Conservation (phyloP, 139 green algal genomes). For the Volvox reticuliferus region DNA sequence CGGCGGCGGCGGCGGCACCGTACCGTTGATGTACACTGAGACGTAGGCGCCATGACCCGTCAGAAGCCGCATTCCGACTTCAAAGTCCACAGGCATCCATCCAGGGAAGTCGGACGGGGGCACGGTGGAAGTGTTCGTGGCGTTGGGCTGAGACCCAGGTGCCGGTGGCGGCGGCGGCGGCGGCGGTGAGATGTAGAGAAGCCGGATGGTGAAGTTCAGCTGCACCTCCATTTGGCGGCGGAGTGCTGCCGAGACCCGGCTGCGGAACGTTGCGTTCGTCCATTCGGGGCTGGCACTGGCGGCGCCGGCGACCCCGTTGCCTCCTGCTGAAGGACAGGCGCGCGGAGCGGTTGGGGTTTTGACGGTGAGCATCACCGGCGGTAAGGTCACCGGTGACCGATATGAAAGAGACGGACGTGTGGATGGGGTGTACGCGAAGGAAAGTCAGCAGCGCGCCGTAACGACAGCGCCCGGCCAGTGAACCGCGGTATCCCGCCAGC, state of each 20-base stretch:
- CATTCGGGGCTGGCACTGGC: not conserved
- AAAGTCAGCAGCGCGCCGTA: too few species aligned
- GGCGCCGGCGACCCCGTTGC: not conserved
- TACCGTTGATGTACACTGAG: slow-evolving; percentile 30
- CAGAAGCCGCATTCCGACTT: slow-evolving; percentile 32
- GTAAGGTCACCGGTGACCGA: too few species aligned
- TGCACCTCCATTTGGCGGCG: slow-evolving; percentile 20
- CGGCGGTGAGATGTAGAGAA: not conserved
- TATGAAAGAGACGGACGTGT: too few species aligned
- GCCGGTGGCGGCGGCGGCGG: not conserved
- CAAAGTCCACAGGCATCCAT: not conserved
- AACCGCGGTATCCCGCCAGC: too few species aligned
- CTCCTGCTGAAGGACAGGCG: not conserved
- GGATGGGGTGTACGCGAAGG: too few species aligned
- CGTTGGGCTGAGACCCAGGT: not conserved
- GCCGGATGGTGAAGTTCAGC: slow-evolving; percentile 16
- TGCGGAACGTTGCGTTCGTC: not conserved
- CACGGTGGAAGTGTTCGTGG: not conserved
- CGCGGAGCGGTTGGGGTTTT: too few species aligned
- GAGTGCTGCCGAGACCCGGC: not conserved
- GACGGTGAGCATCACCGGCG: too few species aligned
- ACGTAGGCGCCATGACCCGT: slow-evolving; percentile 30
- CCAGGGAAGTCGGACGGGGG: not conserved
- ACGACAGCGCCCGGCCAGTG: too few species aligned
- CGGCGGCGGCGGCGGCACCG: slow-evolving; percentile 1